These are phyloP conservation scores for Przewalskia tangutica DNA, from an alignment of 257 asterid species.

Conservation along the genomic window DNA sequence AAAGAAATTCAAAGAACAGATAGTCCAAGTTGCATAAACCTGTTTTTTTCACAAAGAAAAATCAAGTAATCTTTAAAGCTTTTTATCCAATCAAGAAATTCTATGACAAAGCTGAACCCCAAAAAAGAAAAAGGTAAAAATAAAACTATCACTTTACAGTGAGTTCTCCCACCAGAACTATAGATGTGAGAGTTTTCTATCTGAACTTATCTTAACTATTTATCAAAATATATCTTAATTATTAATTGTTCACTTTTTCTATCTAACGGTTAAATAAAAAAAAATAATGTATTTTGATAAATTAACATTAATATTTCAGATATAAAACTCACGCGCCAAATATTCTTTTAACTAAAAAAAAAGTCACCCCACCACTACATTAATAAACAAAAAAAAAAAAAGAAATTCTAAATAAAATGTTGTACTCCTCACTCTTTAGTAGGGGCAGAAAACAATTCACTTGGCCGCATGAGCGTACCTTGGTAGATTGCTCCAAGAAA, in stretches of 20 bases:
- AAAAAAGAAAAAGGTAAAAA: background rate
- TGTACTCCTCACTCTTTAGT: background rate
- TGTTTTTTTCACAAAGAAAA: background rate
- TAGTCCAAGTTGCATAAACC: background rate
- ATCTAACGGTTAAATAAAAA: background rate
- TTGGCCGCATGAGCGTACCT: no score
- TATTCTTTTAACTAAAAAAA: background rate
- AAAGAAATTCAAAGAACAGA: slow-evolving; percentile 9
- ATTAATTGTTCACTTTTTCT: no score
- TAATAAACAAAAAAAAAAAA: background rate
- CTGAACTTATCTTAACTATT: no score
- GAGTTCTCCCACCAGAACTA: no score
- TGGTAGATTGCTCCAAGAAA: no score
- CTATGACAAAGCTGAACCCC: background rate
- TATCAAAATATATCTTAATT: no score
- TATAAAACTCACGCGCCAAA: no score
- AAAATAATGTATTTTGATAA: background rate
- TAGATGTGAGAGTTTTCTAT: no score
- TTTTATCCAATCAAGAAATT: slow-evolving; percentile 23
- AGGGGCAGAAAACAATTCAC: background rate
- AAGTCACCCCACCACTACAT: no score
- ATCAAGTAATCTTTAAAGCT: background rate
- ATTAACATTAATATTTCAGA: no score
- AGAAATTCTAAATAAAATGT: background rate
- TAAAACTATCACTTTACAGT: no score